Conservation (phyloP, 257 asterid genomes). For the Petunia axillaris region DNA sequence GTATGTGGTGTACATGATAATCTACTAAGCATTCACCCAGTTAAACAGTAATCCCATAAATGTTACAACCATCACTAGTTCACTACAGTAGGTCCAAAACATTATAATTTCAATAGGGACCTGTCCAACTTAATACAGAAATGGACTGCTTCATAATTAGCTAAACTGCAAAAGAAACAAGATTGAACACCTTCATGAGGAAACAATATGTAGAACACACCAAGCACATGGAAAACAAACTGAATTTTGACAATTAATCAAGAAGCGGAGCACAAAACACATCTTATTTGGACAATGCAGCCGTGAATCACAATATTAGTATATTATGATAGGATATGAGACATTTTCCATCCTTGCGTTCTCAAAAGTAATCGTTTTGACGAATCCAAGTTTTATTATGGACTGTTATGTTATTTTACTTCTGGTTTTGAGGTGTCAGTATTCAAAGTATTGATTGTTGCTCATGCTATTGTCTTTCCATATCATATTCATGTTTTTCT, state of each 20-base stretch:
- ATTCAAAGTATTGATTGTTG: no score
- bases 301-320: conserved; percentile 80
- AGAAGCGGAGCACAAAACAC: background rate
- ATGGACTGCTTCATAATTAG: background rate
- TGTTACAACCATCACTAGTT: conserved; percentile 6
- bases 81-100: background rate
- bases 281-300: conserved; percentile 78
- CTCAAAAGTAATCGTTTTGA: conserved; percentile 58
- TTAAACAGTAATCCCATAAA: conserved; percentile 10
- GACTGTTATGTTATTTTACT: no score
- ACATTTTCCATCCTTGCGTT: conserved; percentile 80
- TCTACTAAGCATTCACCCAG: background rate
- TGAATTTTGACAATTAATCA: conserved; percentile 16
- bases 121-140: background rate
- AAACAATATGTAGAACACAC: background rate
- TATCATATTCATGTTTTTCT: no score
- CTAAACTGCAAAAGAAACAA: background rate
- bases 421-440: no score
- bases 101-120: background rate
- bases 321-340: conserved; percentile 80
- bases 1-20: background rate
- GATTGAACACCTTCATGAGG: background rate
- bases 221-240: background rate
- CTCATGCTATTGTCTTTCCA: no score
- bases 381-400: conserved; percentile 47